Conservation (phyloP, 805 yeast species). For the Metschnikowia cubensis region DNA sequence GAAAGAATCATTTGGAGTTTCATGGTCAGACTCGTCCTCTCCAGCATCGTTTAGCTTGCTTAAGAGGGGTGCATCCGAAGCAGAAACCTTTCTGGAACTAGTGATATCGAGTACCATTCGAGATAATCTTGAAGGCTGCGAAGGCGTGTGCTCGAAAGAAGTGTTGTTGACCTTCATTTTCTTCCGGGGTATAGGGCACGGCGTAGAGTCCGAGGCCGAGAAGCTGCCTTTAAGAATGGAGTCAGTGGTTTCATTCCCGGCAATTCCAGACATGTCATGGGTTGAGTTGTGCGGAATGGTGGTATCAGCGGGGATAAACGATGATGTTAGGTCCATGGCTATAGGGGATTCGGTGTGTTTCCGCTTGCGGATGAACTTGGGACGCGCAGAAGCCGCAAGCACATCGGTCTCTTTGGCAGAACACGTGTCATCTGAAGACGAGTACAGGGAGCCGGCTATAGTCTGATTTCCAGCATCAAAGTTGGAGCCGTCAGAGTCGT, state of each 20-base stretch:
- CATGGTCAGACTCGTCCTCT: constrained; percentile 6
- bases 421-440: constrained; percentile 6
- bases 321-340: constrained; percentile 26
- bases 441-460: constrained; percentile 18
- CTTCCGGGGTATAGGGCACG: constrained; percentile 42
- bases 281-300: constrained; percentile 11
- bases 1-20: constrained; percentile 7
- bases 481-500: constrained; percentile 7
- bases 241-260: constrained; percentile 14
- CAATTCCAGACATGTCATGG: constrained; percentile 18
- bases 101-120: constrained; percentile 28
- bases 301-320: constrained; percentile 2
- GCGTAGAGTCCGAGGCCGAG: constrained; percentile 39
- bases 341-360: constrained; percentile 24
- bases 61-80: constrained; percentile 19
- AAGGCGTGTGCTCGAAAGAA: constrained; percentile 19
- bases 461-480: constrained; percentile 26
- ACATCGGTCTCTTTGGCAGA: constrained; percentile 9
- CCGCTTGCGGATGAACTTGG: constrained; percentile 26
- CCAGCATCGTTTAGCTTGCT: constrained; percentile 14
- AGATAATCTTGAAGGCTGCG: constrained; percentile 19
- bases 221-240: constrained; percentile 24
- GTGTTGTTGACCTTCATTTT: constrained; percentile 25
- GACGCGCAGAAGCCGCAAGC: constrained; percentile 13
- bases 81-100: constrained; percentile 26